Conservation (phyloP, 176 grass and related monocot genomes). For the Lolium rigidum region DNA sequence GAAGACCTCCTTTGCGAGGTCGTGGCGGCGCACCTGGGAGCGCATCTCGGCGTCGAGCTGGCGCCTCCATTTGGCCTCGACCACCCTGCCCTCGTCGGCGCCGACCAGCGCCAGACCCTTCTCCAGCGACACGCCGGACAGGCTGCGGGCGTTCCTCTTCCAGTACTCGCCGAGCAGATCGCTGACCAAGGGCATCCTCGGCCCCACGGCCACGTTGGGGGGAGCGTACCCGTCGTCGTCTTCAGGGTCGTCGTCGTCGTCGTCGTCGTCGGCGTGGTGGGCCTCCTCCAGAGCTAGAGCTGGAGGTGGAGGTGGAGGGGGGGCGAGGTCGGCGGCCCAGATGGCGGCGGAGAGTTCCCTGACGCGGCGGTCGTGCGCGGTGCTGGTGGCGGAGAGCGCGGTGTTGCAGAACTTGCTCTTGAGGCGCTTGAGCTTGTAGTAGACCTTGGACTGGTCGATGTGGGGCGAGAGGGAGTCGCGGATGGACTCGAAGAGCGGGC, state of each 20-base stretch:
- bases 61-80: conserved; percentile 66
- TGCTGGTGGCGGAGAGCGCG: neutral
- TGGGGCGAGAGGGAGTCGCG: conserved; percentile 47
- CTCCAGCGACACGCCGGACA: conserved; percentile 62
- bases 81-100: conserved; percentile 25
- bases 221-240: conserved; percentile 8
- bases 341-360: conserved; percentile 59
- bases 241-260: neutral
- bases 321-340: conserved; percentile 51
- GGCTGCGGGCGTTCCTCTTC: conserved; percentile 47
- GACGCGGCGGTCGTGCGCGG: conserved; percentile 59
- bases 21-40: conserved; percentile 55
- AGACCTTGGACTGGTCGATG: conserved; percentile 63
- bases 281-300: neutral
- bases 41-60: conserved; percentile 69
- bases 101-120: conserved; percentile 54
- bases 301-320: neutral
- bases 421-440: conserved; percentile 93
- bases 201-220: neutral
- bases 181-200: conserved; percentile 45
- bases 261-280: conserved; percentile 22
- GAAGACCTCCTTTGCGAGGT: conserved; percentile 75
- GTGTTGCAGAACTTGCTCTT: conserved; percentile 80
- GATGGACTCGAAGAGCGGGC: conserved; percentile 54
- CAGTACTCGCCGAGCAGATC: conserved; percentile 74